Percentiles rank a stretch among this genome's conserved stretches.
Conservation (phyloP, 2,329 filamentous ascomycete species). For the Pseudocercospora ulei region DNA sequence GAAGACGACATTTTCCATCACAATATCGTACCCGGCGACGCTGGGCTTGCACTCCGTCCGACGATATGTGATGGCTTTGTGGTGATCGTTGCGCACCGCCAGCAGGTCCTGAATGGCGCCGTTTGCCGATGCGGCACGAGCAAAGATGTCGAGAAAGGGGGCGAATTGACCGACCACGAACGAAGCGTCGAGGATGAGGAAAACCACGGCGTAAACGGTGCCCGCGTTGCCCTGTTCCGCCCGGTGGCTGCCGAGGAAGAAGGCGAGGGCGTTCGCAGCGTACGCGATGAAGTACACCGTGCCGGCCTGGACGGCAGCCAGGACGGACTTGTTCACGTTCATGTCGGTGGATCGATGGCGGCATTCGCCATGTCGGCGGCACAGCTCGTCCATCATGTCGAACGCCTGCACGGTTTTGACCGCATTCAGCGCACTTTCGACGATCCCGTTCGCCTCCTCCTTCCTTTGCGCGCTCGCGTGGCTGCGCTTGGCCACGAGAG, state of each 20-base stretch:
- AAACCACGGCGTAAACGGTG: slow-evolving; percentile 54
- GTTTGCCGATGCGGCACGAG: slow-evolving; percentile 46
- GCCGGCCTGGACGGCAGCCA: slow-evolving; percentile 38
- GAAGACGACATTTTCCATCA: slow-evolving; percentile 37
- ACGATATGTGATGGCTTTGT: slow-evolving; percentile 20
- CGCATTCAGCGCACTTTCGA: slow-evolving; percentile 41
- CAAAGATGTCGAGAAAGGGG: slow-evolving; percentile 51
- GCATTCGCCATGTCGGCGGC: slow-evolving; percentile 34
- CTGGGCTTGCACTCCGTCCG: slow-evolving; percentile 24
- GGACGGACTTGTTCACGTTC: slow-evolving; percentile 38
- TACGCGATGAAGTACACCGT: slow-evolving; percentile 41
- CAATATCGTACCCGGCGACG: slow-evolving; percentile 29
- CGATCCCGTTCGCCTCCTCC: slow-evolving; percentile 39
- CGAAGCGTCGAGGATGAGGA: slow-evolving; percentile 54
- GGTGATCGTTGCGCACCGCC: slow-evolving; percentile 30
- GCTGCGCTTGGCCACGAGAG: slow-evolving; percentile 36
- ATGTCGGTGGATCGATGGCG: slow-evolving; percentile 33
- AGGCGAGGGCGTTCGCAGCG: slow-evolving; percentile 41
- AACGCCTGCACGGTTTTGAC: slow-evolving; percentile 45
- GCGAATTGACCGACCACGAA: slow-evolving; percentile 55
- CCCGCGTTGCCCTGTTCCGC: slow-evolving; percentile 35
- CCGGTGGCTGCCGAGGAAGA: slow-evolving; percentile 38
- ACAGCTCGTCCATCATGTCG: slow-evolving; percentile 37
- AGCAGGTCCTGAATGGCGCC: slow-evolving; percentile 41
- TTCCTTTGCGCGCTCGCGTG: slow-evolving; percentile 35